Evolutionary conservation across 768 basidiomycete genomes (phyloP), one percentile per base, ranked within the genome.

Genomic region (Trametes villosa): DNA sequence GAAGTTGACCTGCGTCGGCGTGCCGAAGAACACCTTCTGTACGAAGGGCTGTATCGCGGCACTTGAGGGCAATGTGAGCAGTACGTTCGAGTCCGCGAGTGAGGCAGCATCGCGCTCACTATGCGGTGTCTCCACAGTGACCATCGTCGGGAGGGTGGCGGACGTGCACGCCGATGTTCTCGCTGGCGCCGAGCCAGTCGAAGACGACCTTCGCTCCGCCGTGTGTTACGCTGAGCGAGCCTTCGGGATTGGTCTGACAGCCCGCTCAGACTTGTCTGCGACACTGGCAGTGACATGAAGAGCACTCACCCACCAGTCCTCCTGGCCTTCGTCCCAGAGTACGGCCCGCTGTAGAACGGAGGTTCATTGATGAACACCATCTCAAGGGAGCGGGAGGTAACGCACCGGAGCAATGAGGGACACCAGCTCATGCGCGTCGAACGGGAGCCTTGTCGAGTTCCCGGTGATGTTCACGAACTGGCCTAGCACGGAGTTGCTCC

Each of bases 261-360:
- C n/a, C 34, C 34, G 34, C 15, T 36, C 34, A 8, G 34, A 15
- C 13, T 15, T 12, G 15, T 12, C 15, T 38, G 15, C 13, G 36
- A 38, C 12, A 12, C 11, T 12, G 15, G 36, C n/a, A 4, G 36
- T 12, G 13, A 38, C 36, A 38, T 13, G 12, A 5, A 38, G 12
- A 12, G 7, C 13, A 58, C 57, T 51, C 8, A 52, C 57, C 57
- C 57, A 58, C 57, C 57, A 58, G 17, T 58, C 57, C n/a, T 58
- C 57, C 18, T 58, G 49, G 3, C 57, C 57, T 42, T 58, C 57
- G 22, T 58, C 57, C 57, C 57, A 58, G 15, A 58, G 57, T 20
- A 58, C 45, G 13, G 57, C 57, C 5, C 57, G 57, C 57, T 58
- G 31, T 15, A 24, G 17, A 12, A 31, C n/a, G n/a, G n/a, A n/a